Evolutionary conservation across 306 rosid genomes (phyloP).

Genomic region (Dicorynia guianensis): DNA sequence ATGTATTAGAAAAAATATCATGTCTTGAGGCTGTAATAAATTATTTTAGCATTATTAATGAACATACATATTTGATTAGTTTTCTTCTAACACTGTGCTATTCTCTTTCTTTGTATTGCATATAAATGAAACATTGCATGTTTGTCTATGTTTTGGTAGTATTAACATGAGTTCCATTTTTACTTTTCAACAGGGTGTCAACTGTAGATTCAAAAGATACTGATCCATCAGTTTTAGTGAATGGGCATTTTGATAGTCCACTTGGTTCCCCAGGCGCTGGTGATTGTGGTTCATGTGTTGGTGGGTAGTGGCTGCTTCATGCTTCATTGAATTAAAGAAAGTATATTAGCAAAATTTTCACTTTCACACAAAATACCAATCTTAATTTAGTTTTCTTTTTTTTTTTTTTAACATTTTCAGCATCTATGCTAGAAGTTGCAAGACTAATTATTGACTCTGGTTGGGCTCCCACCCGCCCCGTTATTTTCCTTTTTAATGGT

Average conservation of each 20-base stretch:
- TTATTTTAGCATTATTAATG: background rate
- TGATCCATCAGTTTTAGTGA: conserved; percentile 84
- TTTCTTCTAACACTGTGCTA: background rate
- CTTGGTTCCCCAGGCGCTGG: conserved; percentile 98
- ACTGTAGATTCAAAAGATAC: conserved; percentile 69
- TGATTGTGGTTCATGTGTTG: conserved; percentile 98
- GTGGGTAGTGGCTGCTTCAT: conserved; percentile 60
- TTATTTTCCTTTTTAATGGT: conserved; percentile 95
- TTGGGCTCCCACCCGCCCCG: conserved; percentile 80
- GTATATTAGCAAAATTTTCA: conserved; percentile 15
- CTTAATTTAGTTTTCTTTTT: conserved; percentile 11
- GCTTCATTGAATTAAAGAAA: conserved; percentile 31
- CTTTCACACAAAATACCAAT: conserved; percentile 19
- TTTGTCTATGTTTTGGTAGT: conserved; percentile 35
- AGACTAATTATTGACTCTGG: conserved; percentile 87
- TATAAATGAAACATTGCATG: conserved; percentile 9
- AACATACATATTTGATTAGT: background rate
- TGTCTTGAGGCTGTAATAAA: background rate
- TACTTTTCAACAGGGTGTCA: conserved; percentile 68
- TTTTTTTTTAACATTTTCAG: conserved; percentile 64
- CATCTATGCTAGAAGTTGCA: conserved; percentile 91
- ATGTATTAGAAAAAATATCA: background rate
- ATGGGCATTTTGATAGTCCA: conserved; percentile 93
- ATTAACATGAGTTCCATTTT: conserved; percentile 34
- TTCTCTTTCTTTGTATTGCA: conserved; percentile 23